Conservation (phyloP, 345 rosid genomes). For the Salix viminalis region DNA sequence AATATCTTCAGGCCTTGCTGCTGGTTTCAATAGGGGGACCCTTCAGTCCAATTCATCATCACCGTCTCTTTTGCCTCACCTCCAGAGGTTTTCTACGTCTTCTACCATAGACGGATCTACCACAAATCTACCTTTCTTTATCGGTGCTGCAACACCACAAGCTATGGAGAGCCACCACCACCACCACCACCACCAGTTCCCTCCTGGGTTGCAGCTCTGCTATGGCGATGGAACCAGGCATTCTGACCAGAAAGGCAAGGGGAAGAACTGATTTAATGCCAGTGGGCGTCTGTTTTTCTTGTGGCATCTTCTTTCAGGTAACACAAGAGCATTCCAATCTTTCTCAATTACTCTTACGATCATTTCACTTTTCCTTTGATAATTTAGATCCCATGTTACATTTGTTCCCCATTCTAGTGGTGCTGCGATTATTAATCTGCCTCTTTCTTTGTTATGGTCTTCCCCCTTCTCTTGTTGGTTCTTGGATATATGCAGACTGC, state of each 20-base stretch:
- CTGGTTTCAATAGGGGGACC: slow-evolving; percentile 99
- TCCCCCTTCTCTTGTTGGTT: background rate
- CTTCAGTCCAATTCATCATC: slow-evolving; percentile 98
- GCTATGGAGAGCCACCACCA: slow-evolving; percentile 57
- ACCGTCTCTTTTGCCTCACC: slow-evolving; percentile 60
- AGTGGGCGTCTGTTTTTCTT: slow-evolving; percentile 10
- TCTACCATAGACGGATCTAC: slow-evolving; percentile 49
- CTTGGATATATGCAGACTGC: slow-evolving; percentile 30
- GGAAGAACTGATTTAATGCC: slow-evolving; percentile 51
- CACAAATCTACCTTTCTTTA: slow-evolving; percentile 59
- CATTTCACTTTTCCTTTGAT: background rate
- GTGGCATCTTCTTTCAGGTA: slow-evolving; percentile 47
- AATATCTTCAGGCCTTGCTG: slow-evolving; percentile 69
- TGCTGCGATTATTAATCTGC: background rate
- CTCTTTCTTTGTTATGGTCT: background rate
- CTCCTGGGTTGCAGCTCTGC: slow-evolving; percentile 67
- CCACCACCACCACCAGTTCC: slow-evolving; percentile 73
- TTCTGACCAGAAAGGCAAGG: slow-evolving; percentile 80
- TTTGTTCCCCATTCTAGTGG: background rate
- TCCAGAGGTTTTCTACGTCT: slow-evolving; percentile 64
- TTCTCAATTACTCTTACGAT: background rate
- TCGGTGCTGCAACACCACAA: slow-evolving; percentile 52
- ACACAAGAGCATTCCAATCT: slow-evolving; percentile 1
- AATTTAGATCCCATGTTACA: background rate
- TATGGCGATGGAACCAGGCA: slow-evolving; percentile 66